Evolutionary conservation across 371 early-diverging fungal genomes (phyloP), one percentile per base, ranked within the genome.

Genomic region (Conidiobolus incongruus): DNA sequence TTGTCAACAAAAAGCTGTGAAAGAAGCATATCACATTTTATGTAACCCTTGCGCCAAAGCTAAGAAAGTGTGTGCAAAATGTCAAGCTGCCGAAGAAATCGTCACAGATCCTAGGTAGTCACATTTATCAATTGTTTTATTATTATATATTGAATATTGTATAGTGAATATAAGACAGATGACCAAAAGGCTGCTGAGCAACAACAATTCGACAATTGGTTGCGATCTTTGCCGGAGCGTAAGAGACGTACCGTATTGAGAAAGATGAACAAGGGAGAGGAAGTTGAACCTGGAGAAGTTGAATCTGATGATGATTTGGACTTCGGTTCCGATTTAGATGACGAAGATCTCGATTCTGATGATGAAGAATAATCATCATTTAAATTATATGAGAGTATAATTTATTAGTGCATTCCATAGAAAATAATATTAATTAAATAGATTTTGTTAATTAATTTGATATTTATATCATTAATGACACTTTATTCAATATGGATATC

Each of bases 11-110:
- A 91, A 85, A 54, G 58, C 72, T 5, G 72, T 96, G 49, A 82
- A 70, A 48, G 87, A 89, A 47, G 92, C 94, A 2, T 96, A 96
- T 63, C 97, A 94, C 62, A 77, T 89, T 17, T 57, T 91, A 11
- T 96, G 97, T 63, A 66, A 75, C 52, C 66, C 65, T 34, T 96
- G 97, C 51, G 87, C 92, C 1, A 47, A 50, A 35, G 55, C 53
- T 10, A 79, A 76, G 56, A 66, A 70, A 35, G 86, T 88, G 21
- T 96, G 94, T 48, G 94, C 92, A 8, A 94, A 94, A 58, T 96
- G 94, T 59, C 62, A 73, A 49, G 73, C 81, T 53, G 54, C 58
- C 11, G 62, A 68, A 28, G 76, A 84, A 35, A 79, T 89, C 34
- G 16, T 35, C 12, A 43, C n/a, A 33, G 53, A 77, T 29, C 58